A percentile compares a stretch with the other conserved stretches of the same genome.
phyloP scores from a whole-genome alignment of 2,329 filamentous ascomycete species.

The Fusarium tupiense region DNA sequence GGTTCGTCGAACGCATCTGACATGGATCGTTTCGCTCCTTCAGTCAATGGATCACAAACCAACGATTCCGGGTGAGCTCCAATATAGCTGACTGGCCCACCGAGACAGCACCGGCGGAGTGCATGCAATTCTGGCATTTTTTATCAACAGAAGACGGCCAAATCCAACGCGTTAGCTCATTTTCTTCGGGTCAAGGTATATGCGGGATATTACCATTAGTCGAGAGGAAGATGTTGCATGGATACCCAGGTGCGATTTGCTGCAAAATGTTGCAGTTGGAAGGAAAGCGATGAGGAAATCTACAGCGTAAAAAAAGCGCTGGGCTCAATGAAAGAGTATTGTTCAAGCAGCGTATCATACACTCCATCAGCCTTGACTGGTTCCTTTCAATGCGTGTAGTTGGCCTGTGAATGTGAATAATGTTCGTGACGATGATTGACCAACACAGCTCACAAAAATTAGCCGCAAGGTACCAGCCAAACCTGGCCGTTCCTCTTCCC shows the following conservation, averaged over 20 bases:
- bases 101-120: background rate
- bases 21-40: background rate
- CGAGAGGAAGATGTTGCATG: slow-evolving; percentile 7
- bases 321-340: slow-evolving; percentile 34
- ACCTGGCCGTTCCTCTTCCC: background rate
- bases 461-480: background rate
- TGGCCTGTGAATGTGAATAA: background rate
- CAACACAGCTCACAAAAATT: background rate
- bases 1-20: background rate
- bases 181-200: background rate
- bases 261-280: slow-evolving; percentile 1
- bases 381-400: slow-evolving; percentile 19
- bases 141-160: background rate
- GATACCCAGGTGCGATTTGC: slow-evolving; percentile 19
- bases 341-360: slow-evolving; percentile 42
- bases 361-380: slow-evolving; percentile 11
- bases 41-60: background rate
- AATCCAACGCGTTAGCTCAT: background rate
- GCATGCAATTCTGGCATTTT: background rate
- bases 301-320: slow-evolving; percentile 28
- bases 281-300: slow-evolving; percentile 15
- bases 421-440: background rate
- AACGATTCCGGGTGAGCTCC: background rate
- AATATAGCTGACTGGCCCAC: background rate
- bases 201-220: background rate